Conservation (phyloP, 2,329 filamentous ascomycete species). For the Hypoxylon sp. region DNA sequence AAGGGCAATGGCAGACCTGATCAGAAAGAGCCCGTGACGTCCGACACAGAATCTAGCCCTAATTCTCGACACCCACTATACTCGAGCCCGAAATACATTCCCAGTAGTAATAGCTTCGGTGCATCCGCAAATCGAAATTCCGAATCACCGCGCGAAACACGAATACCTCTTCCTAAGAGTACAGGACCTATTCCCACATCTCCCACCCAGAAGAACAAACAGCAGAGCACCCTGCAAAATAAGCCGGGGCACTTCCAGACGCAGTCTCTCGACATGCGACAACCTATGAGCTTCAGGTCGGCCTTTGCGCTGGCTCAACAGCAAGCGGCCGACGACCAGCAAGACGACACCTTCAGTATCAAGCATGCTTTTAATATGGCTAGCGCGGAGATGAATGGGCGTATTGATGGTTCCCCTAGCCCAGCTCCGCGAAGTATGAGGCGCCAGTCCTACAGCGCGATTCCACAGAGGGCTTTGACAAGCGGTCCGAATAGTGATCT, state of each 20-base stretch:
- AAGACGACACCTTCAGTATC: constrained; percentile 47
- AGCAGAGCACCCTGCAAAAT: constrained; percentile 11
- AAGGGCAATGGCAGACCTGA: constrained; percentile 40
- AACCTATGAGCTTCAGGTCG: constrained; percentile 49
- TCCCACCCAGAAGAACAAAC: constrained; percentile 24
- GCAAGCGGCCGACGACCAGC: constrained; percentile 45
- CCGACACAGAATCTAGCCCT: constrained; percentile 43
- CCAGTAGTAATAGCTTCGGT: constrained; percentile 29
- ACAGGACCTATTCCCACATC: constrained; percentile 22
- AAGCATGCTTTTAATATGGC: constrained; percentile 52
- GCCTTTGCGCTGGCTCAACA: constrained; percentile 51
- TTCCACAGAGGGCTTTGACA: constrained; percentile 40
- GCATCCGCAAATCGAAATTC: constrained; percentile 37
- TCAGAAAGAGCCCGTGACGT: constrained; percentile 48
- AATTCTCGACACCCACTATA: constrained; percentile 36
- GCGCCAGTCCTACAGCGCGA: constrained; percentile 42
- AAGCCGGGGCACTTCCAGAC: constrained; percentile 22
- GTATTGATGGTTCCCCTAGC: constrained; percentile 53
- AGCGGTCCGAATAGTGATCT: constrained; percentile 54
- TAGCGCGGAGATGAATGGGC: constrained; percentile 48
- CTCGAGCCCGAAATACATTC: constrained; percentile 38
- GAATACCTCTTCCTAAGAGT: constrained; percentile 50
- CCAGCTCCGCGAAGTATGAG: constrained; percentile 50
- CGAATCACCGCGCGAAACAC: constrained; percentile 47
- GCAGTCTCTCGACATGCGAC: constrained; percentile 48